Conservation (phyloP, 176 grass and related monocot species). For the Tillandsia fasciculata region DNA sequence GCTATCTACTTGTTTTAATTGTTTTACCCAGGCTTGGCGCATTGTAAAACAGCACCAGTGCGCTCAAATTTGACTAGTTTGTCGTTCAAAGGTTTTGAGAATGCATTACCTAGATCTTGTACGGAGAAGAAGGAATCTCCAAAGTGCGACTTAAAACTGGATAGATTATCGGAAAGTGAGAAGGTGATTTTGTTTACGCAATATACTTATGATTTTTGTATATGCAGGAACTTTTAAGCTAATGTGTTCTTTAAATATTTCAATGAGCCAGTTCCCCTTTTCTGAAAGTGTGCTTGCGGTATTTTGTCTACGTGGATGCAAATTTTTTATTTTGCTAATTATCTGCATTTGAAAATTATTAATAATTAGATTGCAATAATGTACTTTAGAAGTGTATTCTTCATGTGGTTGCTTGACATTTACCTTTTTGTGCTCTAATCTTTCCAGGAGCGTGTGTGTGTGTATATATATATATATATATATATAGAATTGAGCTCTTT, state of each 20-base stretch:
- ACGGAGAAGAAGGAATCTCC: conserved; percentile 37
- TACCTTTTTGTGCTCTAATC: neutral
- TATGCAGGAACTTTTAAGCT: neutral
- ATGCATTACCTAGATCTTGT: conserved; percentile 36
- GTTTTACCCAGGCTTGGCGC: conserved; percentile 36
- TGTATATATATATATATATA: too few species aligned
- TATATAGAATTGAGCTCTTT: too few species aligned
- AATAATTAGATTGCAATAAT: neutral
- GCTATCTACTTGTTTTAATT: neutral
- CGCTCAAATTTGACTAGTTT: conserved; percentile 16
- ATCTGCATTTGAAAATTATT: conserved; percentile 4
- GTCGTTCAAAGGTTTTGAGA: conserved; percentile 34
- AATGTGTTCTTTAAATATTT: neutral
- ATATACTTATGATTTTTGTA: conserved; percentile 2
- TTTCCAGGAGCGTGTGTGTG: neutral
- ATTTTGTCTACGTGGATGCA: conserved; percentile 7
- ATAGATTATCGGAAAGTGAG: conserved; percentile 73
- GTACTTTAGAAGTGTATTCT: conserved; percentile 10
- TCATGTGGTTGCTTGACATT: conserved; percentile 12
- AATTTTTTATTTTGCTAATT: neutral
- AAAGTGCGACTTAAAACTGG: conserved; percentile 63
- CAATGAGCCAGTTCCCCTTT: neutral
- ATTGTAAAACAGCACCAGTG: conserved; percentile 37
- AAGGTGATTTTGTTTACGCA: conserved; percentile 42
- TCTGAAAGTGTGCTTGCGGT: neutral